A percentile compares a stretch with the other conserved stretches of the same genome.
phyloP scores from a whole-genome alignment of 148 eudicot genomes.

The Rhododendron vialii region DNA sequence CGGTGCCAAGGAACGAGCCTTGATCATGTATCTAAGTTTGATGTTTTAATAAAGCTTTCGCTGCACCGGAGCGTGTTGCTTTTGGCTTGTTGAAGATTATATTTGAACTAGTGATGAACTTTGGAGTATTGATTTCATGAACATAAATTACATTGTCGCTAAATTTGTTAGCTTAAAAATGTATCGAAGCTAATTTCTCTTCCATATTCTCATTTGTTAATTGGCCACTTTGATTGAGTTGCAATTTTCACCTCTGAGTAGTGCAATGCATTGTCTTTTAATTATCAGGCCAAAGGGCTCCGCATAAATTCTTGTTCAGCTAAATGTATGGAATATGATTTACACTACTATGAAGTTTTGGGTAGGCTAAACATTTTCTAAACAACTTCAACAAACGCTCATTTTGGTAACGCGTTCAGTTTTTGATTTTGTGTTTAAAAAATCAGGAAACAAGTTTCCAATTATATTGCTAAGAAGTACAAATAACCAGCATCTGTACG shows the following conservation, averaged over 20 bases:
- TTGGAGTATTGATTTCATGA: not conserved
- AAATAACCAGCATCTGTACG: too few species aligned
- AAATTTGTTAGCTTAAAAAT: not conserved
- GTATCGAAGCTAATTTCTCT: not conserved
- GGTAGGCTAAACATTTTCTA: not conserved
- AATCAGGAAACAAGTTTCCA: too few species aligned
- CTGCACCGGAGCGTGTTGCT: not conserved
- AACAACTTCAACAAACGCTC: not conserved
- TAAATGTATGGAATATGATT: not conserved
- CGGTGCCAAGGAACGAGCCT: not conserved
- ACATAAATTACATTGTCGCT: not conserved
- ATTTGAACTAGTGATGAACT: not conserved
- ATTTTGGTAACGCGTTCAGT: too few species aligned
- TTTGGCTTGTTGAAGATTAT: not conserved
- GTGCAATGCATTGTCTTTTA: not conserved
- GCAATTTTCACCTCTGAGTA: not conserved
- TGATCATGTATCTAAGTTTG: not conserved
- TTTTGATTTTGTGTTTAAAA: too few species aligned
- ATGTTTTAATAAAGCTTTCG: constrained; percentile 3
- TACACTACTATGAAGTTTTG: not conserved
- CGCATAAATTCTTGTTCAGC: not conserved
- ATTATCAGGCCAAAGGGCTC: not conserved
- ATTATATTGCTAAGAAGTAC: too few species aligned
- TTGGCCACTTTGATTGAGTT: not conserved
- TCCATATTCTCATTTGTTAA: not conserved